Conservation (phyloP, 202 grass and related monocot species). For the Bolboschoenoplectus hybrid region DNA sequence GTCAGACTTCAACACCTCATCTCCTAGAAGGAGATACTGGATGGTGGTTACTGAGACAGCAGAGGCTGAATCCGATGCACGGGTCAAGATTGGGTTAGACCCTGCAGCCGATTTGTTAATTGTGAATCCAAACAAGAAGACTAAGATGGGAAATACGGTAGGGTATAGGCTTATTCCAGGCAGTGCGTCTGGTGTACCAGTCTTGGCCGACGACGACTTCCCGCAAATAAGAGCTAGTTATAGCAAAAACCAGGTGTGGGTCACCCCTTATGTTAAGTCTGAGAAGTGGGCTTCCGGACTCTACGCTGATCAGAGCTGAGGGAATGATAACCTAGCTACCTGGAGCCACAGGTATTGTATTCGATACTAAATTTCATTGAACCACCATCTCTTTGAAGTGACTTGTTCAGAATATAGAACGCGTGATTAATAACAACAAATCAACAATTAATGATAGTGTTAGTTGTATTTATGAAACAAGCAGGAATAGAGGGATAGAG, state of each 20-base stretch:
- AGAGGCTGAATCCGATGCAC: slow-evolving; percentile 57
- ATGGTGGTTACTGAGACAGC: slow-evolving; percentile 67
- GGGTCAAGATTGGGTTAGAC: slow-evolving; percentile 43
- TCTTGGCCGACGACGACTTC: slow-evolving; percentile 68
- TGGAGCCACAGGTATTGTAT: slow-evolving; percentile 50
- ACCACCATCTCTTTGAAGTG: background rate
- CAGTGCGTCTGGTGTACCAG: slow-evolving; percentile 53
- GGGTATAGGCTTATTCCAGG: slow-evolving; percentile 58
- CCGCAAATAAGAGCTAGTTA: slow-evolving; percentile 61
- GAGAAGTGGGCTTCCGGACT: slow-evolving; percentile 74
- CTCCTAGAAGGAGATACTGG: slow-evolving; percentile 74
- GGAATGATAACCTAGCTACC: slow-evolving; percentile 52
- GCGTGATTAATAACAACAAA: background rate
- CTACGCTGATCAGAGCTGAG: slow-evolving; percentile 57
- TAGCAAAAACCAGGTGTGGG: slow-evolving; percentile 69
- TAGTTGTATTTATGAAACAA: slow-evolving; percentile 10
- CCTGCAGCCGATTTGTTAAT: slow-evolving; percentile 57
- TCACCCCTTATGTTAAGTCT: slow-evolving; percentile 60
- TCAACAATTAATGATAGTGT: background rate
- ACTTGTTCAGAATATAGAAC: background rate
- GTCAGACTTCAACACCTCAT: slow-evolving; percentile 34
- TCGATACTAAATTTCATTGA: slow-evolving; percentile 1
- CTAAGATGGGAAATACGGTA: slow-evolving; percentile 61
- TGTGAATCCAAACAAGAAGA: slow-evolving; percentile 67
- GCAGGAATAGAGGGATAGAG: slow-evolving; percentile 48